phyloP scores from a whole-genome alignment of 2,329 filamentous ascomycete genomes.

The Penicillium hesseltinei region DNA sequence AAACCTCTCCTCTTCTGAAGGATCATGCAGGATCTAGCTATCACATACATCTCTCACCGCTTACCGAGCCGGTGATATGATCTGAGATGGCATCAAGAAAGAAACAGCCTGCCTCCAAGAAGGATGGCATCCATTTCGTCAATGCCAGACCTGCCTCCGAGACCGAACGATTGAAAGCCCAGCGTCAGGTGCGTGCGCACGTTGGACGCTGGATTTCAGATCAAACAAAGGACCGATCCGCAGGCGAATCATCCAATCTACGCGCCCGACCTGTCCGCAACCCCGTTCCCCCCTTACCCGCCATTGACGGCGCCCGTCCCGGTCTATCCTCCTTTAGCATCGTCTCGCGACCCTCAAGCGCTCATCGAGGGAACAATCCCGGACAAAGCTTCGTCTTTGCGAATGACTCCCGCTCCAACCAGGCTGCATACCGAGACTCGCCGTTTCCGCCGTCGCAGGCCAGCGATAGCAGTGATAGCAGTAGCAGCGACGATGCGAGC shows the following conservation, averaged over 20 bases:
- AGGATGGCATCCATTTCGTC: slow-evolving; percentile 34
- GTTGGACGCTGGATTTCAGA: slow-evolving; percentile 39
- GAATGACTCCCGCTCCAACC: background rate
- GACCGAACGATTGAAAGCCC: slow-evolving; percentile 26
- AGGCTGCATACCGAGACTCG: slow-evolving; percentile 1
- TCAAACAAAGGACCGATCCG: slow-evolving; percentile 32
- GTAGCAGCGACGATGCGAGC: slow-evolving; percentile 10
- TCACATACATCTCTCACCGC: background rate
- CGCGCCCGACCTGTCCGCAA: background rate
- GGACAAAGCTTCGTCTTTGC: background rate
- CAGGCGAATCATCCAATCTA: slow-evolving; percentile 6
- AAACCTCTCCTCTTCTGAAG: background rate
- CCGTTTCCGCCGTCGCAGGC: slow-evolving; percentile 10
- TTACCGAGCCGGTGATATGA: background rate
- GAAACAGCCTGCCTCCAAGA: slow-evolving; percentile 19
- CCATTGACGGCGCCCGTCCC: background rate
- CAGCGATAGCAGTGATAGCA: slow-evolving; percentile 22
- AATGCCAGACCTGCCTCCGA: slow-evolving; percentile 35
- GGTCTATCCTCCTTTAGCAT: slow-evolving; percentile 7
- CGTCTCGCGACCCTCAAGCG: slow-evolving; percentile 6
- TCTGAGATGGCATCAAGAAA: slow-evolving; percentile 26
- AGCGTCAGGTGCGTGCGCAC: slow-evolving; percentile 34
- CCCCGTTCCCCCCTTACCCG: background rate
- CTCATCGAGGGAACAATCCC: background rate
- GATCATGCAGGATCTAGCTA: background rate